Evolutionary conservation across 2,329 filamentous ascomycete genomes (phyloP).

Genomic region (Aspergillus sp.): DNA sequence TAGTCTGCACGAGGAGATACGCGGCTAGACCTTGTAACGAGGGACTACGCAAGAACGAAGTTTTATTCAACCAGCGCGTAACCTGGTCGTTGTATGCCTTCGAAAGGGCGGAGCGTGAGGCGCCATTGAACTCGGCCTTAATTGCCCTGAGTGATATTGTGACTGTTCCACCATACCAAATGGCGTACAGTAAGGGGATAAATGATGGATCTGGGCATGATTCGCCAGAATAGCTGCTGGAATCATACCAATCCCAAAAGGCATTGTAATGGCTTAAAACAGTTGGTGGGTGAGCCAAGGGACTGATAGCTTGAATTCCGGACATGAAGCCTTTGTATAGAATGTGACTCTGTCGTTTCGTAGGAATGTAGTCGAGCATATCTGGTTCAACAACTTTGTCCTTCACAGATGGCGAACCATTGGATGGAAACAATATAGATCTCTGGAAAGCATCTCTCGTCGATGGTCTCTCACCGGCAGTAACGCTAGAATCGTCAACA

Average conservation of each 20-base stretch:
- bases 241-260: conserved; percentile 49
- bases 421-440: conserved; percentile 37
- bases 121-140: conserved; percentile 39
- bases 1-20: conserved; percentile 49
- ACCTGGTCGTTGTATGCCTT: conserved; percentile 44
- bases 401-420: conserved; percentile 35
- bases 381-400: conserved; percentile 37
- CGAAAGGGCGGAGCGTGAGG: conserved; percentile 37
- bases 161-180: conserved; percentile 51
- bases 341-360: conserved; percentile 46
- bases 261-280: conserved; percentile 41
- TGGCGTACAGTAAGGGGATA: conserved; percentile 46
- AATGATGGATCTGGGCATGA: conserved; percentile 42
- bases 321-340: conserved; percentile 49
- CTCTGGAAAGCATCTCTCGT: conserved; percentile 34
- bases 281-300: conserved; percentile 45
- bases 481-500: conserved; percentile 13
- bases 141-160: conserved; percentile 44
- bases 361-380: conserved; percentile 44
- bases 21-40: conserved; percentile 48
- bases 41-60: conserved; percentile 47
- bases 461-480: conserved; percentile 16
- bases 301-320: conserved; percentile 47
- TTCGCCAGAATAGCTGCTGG: conserved; percentile 35
- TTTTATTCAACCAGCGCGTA: conserved; percentile 42